phyloP scores from a whole-genome alignment of 2,329 filamentous ascomycete species.

The Graphilbum sp. region DNA sequence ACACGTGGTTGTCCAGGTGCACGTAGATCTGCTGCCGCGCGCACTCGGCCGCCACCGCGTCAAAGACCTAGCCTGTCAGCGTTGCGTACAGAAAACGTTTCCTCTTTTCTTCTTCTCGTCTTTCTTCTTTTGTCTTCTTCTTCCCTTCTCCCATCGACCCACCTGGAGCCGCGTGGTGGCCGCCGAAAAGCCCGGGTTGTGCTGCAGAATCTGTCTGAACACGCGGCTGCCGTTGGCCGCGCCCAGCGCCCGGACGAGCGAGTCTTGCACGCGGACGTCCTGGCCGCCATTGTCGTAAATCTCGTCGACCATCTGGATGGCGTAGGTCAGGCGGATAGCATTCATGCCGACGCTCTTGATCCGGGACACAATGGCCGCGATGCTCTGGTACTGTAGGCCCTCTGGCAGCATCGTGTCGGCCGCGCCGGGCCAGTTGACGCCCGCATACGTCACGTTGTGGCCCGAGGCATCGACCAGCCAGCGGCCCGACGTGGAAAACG shows the following conservation, averaged over 20 bases:
- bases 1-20: constrained; percentile 46
- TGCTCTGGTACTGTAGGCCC: constrained; percentile 44
- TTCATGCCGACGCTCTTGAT: constrained; percentile 47
- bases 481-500: constrained; percentile 23
- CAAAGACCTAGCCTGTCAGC: constrained; percentile 38
- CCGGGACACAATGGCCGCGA: constrained; percentile 34
- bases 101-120: too few relatives aligned
- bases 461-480: constrained; percentile 26
- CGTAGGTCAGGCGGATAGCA: constrained; percentile 44
- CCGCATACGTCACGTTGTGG: constrained; percentile 30
- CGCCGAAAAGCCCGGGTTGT: constrained; percentile 39
- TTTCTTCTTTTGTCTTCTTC: too few relatives aligned
- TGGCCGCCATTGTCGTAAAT: constrained; percentile 30
- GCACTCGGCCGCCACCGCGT: constrained; percentile 43
- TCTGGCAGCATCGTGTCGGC: constrained; percentile 49
- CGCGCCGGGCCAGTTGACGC: constrained; percentile 46
- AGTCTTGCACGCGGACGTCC: constrained; percentile 25
- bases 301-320: constrained; percentile 47
- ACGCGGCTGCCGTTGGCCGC: constrained; percentile 33
- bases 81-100: too few relatives aligned
- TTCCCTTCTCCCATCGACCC: too few relatives aligned
- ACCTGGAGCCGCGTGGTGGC: constrained; percentile 36
- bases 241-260: constrained; percentile 25
- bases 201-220: constrained; percentile 32
- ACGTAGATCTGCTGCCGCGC: constrained; percentile 38